A percentile compares a stretch with the other conserved stretches of the same genome.
These are phyloP conservation scores for Blepharisma stoltei DNA, from an alignment of 73 alveolate species.

Conservation along the genomic window DNA sequence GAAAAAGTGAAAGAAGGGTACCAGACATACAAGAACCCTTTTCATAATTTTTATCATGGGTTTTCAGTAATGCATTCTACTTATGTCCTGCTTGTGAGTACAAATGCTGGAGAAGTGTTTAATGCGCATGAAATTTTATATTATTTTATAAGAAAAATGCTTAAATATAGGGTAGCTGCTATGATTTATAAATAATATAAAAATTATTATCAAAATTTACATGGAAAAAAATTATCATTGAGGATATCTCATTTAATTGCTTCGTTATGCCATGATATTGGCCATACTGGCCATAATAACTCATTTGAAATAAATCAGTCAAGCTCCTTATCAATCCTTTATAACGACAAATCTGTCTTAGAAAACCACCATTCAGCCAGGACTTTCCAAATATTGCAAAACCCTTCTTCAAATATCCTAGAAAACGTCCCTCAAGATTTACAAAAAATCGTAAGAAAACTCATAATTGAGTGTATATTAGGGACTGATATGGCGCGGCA, in stretches of 20 bases:
- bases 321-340: constrained; percentile 60
- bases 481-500: constrained; percentile 91
- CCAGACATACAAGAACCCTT: neutral
- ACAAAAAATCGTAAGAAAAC: constrained; percentile 60
- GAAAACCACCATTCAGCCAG: constrained; percentile 79
- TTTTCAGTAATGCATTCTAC: neutral
- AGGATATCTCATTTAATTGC: constrained; percentile 25
- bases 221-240: too few species aligned
- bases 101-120: neutral
- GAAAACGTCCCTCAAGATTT: constrained; percentile 35
- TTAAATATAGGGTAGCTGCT: too few species aligned
- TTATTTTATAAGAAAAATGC: too few species aligned
- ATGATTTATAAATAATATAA: too few species aligned
- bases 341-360: constrained; percentile 77
- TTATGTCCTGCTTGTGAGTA: neutral
- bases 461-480: constrained; percentile 67
- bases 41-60: constrained; percentile 6
- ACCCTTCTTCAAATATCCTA: constrained; percentile 38
- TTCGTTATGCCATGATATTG: constrained; percentile 74
- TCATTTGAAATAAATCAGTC: constrained; percentile 54
- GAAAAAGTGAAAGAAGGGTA: neutral
- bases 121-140: neutral
- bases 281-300: constrained; percentile 82
- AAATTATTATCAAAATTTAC: too few species aligned
- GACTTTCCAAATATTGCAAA: constrained; percentile 56